A percentile compares a stretch with the other conserved stretches of the same genome.
Evolutionary conservation across 2,329 filamentous ascomycete species (phyloP).

Genomic region (Aspergillus floridensis): DNA sequence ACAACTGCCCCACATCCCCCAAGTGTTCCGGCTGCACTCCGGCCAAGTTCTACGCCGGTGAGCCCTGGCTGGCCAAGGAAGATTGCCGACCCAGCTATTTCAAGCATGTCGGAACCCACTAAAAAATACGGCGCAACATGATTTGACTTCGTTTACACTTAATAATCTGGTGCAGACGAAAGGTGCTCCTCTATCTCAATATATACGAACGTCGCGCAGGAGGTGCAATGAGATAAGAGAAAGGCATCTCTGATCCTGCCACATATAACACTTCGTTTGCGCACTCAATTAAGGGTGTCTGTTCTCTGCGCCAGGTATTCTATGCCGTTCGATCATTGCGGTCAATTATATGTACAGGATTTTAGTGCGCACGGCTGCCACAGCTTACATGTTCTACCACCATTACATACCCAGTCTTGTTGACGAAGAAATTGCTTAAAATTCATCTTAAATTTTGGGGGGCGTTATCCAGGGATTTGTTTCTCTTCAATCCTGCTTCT

Average conservation of each 20-base stretch:
- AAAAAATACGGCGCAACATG: constrained; percentile 21
- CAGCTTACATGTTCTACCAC: constrained; percentile 9
- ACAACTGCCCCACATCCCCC: constrained; percentile 95
- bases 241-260: constrained; percentile 3
- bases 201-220: neutral
- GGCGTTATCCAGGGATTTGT: constrained; percentile 19
- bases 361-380: constrained; percentile 6
- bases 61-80: constrained; percentile 78
- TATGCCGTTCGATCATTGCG: neutral
- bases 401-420: constrained; percentile 18
- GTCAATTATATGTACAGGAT: neutral
- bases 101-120: constrained; percentile 84
- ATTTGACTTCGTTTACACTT: neutral
- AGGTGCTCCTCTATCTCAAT: neutral
- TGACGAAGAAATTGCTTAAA: constrained; percentile 15
- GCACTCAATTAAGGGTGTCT: neutral
- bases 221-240: constrained; percentile 3
- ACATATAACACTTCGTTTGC: constrained; percentile 4
- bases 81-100: constrained; percentile 97
- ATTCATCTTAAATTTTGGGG: constrained; percentile 8
- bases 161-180: neutral
- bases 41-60: constrained; percentile 85
- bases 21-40: constrained; percentile 88
- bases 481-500: constrained; percentile 14
- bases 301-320: neutral